Evolutionary conservation across 148 eudicot species (phyloP), one percentile per base, ranked within the genome.

Genomic region (Amaranthus hypochondriacus): DNA sequence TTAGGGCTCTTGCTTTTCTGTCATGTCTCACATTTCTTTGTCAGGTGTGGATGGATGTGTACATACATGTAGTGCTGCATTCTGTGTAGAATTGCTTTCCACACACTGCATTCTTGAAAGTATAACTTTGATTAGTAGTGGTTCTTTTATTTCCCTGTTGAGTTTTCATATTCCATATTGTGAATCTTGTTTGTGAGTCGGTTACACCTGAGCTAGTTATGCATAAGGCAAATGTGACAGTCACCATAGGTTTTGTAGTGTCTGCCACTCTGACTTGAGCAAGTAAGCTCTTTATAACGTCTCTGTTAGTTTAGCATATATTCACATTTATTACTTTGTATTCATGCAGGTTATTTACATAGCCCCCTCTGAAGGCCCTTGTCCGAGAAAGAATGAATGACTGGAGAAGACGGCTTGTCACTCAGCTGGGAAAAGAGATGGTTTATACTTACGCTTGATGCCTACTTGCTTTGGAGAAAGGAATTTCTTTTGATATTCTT

Each of bases 361-460:
- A 83, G 98, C 98, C 83, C 83, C 98, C 98, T 66, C 78, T 95
- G 77, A 95, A 95, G 84, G 98, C 98, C 75, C 85, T 95, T 76
- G 98, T 95, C 57, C 89, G 98, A 65, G 98, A 95, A 84, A 87
- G 98, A 81, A 90, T 95, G 96, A 90, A 77, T 71, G 98, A 95
- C 76, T 95, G 98, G 98, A 87, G 72, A 83, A 95, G 80, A 76
- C 84, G 93, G 69, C 92, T 95, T 77, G 97, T 92, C 68, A 82
- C 88, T 60, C 88, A 87, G 84, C 93, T 95, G 79, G 97, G 96
- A 65, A 95, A 95, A 81, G 53, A 83, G 78, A 95, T 95, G 98
- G 98, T 93, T 74, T 81, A 7, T 49, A 42, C 71, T 75, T 51
- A 46, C 49, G 18, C 44, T 64, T 48, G 68, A 57, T 59, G 13